A percentile compares a stretch with the other conserved stretches of the same genome.
Conservation (phyloP, 164 flowering plant genomes). For the Chimonanthus praecox region DNA sequence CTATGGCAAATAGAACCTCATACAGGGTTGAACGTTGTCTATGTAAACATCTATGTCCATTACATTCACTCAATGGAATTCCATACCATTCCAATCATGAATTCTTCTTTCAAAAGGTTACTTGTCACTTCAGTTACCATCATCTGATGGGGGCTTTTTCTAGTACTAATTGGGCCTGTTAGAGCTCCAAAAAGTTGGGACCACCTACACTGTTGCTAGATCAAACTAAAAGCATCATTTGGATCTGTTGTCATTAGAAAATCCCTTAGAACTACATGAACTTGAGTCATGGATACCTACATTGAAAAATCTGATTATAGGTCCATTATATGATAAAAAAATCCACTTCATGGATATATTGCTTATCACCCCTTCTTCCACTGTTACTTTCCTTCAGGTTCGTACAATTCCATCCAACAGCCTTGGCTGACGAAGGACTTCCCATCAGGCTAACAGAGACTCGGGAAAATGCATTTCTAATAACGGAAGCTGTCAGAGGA, state of each 20-base stretch:
- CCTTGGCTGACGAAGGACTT: conserved; percentile 94
- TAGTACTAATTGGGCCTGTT: no score
- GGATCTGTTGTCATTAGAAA: neutral
- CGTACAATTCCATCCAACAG: conserved; percentile 98
- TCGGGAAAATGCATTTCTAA: conserved; percentile 88
- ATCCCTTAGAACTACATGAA: neutral
- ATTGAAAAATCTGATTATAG: neutral
- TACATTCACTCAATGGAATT: no score
- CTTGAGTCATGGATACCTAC: neutral
- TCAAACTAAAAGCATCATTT: neutral
- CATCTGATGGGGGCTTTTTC: no score
- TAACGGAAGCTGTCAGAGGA: conserved; percentile 98
- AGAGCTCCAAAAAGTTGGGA: no score
- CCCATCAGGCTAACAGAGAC: conserved; percentile 50
- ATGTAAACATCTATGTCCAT: no score
- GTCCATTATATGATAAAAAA: neutral
- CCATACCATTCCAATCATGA: no score
- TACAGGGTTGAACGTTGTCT: no score
- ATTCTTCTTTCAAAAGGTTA: no score
- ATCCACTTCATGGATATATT: neutral
- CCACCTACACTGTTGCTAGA: neutral
- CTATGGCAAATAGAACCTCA: no score
- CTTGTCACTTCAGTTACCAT: no score
- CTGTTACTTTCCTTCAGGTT: conserved; percentile 47
- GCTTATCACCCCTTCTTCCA: neutral